Conservation (phyloP, 257 asterid genomes). For the Voacanga thouarsii region DNA sequence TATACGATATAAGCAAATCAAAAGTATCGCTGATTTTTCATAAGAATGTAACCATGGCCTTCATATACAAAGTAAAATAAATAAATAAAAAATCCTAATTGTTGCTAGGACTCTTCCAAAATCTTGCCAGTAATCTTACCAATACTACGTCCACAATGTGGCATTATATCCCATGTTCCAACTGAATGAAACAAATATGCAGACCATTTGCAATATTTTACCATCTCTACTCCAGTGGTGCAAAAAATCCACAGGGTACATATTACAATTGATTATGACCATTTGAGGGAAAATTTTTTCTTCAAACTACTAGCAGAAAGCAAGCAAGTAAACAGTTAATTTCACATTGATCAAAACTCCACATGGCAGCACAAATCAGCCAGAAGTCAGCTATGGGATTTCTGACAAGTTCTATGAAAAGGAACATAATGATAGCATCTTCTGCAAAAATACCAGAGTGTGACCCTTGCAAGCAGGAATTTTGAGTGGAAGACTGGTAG, state of each 20-base stretch:
- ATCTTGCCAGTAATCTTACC: not conserved
- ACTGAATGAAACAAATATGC: not conserved
- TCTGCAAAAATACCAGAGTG: constrained; percentile 52
- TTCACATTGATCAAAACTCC: not conserved
- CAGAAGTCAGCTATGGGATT: not conserved
- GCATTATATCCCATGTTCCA: not conserved
- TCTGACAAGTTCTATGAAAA: not conserved
- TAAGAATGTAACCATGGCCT: not conserved
- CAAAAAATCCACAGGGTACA: not conserved
- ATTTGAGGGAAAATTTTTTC: not conserved
- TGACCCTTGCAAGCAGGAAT: constrained; percentile 99
- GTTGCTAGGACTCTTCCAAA: not conserved
- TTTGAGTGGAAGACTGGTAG: constrained; percentile 80
- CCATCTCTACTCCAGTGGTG: not conserved
- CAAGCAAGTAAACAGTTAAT: not conserved
- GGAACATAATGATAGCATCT: not conserved
- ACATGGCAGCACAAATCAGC: not conserved
- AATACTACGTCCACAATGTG: not conserved
- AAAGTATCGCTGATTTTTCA: not conserved
- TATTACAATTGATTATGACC: not conserved
- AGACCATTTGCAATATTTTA: not conserved
- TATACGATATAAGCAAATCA: not conserved
- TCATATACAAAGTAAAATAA: not conserved
- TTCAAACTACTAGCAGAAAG: not conserved
- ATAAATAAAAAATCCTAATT: not conserved